A percentile compares a stretch with the other conserved stretches of the same genome.
Evolutionary conservation across 2,329 filamentous ascomycete genomes (phyloP).

Genomic region (Exserohilum turcica): DNA sequence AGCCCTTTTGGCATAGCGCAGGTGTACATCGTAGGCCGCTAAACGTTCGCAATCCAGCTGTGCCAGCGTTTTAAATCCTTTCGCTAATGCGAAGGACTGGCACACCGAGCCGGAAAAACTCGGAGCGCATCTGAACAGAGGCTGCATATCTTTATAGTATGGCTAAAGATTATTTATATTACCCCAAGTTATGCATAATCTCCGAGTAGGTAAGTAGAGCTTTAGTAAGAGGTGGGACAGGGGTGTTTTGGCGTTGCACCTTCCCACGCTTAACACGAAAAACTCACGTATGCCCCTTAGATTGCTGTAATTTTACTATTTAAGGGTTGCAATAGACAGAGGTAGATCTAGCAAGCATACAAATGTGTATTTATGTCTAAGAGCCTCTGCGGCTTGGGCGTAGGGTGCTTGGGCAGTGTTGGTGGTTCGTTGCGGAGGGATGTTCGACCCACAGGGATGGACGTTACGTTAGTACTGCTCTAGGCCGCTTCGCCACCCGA

Average conservation of each 20-base stretch:
- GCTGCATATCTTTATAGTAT: neutral
- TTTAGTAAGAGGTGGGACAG: neutral
- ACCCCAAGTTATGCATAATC: neutral
- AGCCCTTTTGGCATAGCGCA: too few relatives aligned
- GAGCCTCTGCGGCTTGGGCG: neutral
- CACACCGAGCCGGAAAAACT: neutral
- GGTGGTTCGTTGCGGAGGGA: neutral
- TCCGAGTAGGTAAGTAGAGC: neutral
- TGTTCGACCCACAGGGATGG: too few relatives aligned
- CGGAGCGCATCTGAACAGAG: neutral
- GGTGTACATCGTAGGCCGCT: too few relatives aligned
- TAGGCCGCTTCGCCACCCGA: too few relatives aligned
- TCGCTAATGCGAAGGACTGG: too few relatives aligned
- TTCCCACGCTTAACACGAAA: too few relatives aligned
- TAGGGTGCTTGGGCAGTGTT: neutral
- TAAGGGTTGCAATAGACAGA: neutral
- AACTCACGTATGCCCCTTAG: too few relatives aligned
- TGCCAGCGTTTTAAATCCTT: too few relatives aligned
- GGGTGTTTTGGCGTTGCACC: too few relatives aligned
- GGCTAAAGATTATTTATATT: neutral
- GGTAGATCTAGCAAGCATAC: neutral
- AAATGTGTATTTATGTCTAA: neutral
- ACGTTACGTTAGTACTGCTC: too few relatives aligned
- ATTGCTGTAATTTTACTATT: neutral
- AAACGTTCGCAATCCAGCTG: too few relatives aligned